Conservation (phyloP, 495 filamentous ascomycete genomes). For the Apiosordaria backusii region DNA sequence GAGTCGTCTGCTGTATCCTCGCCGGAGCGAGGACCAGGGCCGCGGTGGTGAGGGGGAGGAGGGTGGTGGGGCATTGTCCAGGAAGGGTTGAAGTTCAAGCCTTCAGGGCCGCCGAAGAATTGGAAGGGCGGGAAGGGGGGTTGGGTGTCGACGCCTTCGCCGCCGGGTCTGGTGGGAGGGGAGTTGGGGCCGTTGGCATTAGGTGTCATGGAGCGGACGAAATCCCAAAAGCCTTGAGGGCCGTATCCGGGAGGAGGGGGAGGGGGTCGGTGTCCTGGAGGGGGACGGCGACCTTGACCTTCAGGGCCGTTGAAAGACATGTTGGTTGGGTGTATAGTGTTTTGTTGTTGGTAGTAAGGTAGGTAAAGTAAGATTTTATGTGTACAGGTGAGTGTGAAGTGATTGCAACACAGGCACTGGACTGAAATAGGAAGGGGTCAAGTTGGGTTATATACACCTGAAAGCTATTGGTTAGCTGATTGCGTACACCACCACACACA, state of each 20-base stretch:
- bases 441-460: background rate
- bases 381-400: background rate
- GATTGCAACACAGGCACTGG: background rate
- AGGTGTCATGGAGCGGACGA: constrained; percentile 1
- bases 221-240: background rate
- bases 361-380: background rate
- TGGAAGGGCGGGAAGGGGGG: background rate
- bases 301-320: constrained; percentile 2
- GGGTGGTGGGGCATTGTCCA: background rate
- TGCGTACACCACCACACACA: background rate
- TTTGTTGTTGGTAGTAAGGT: background rate
- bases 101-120: background rate
- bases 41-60: background rate
- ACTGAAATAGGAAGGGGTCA: background rate
- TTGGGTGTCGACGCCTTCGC: background rate
- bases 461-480: background rate
- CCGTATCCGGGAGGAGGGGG: background rate
- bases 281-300: background rate
- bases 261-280: background rate
- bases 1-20: background rate
- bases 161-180: background rate
- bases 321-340: background rate
- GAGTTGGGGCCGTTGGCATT: background rate
- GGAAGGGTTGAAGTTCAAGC: background rate
- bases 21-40: background rate